These are phyloP conservation scores for Yamadazyma sp. DNA, from an alignment of 1,139 yeast genomes.

Conservation along the genomic window DNA sequence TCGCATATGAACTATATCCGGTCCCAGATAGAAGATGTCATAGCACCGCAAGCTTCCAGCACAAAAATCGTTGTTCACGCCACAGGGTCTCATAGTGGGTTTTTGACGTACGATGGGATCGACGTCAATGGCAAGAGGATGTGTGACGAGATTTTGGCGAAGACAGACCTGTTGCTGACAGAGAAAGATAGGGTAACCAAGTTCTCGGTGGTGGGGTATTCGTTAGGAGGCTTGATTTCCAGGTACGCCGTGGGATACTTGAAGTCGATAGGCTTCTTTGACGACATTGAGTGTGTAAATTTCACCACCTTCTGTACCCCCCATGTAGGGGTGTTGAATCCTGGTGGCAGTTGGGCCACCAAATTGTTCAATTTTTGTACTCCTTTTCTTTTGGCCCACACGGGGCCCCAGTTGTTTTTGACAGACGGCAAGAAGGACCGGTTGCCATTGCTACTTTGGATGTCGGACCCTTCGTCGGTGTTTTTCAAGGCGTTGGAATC, in stretches of 20 bases:
- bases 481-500: constrained; percentile 55
- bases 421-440: constrained; percentile 37
- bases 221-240: constrained; percentile 78
- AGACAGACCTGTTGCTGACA: constrained; percentile 35
- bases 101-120: constrained; percentile 80
- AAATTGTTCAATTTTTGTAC: constrained; percentile 58
- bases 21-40: constrained; percentile 31
- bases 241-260: constrained; percentile 77
- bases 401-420: constrained; percentile 73
- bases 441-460: constrained; percentile 58
- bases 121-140: constrained; percentile 82
- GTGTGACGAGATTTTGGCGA: constrained; percentile 60
- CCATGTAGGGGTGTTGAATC: constrained; percentile 74
- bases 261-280: constrained; percentile 53
- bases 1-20: constrained; percentile 64
- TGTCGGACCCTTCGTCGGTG: constrained; percentile 62
- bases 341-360: constrained; percentile 49
- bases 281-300: constrained; percentile 49
- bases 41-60: constrained; percentile 14
- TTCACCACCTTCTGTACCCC: constrained; percentile 80
- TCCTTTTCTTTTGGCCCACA: constrained; percentile 63
- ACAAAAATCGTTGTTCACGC: constrained; percentile 51
- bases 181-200: constrained; percentile 39
- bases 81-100: constrained; percentile 63
- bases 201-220: constrained; percentile 75